Base-by-base conservation (phyloP, 129 eudicot species). In the Glebionis coronaria region DNA sequence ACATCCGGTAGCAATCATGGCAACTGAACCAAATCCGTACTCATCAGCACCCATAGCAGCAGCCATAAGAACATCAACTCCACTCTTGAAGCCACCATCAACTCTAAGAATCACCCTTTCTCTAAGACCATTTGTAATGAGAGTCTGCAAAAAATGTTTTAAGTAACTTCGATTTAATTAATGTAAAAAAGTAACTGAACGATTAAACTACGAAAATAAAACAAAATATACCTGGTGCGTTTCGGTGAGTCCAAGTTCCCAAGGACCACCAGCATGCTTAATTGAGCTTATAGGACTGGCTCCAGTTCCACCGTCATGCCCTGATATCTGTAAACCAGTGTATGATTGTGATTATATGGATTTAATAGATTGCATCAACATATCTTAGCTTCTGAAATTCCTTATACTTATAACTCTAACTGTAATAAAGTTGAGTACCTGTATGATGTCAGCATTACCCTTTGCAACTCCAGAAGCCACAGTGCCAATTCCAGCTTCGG, bases 1-100 rank as follows among this genome's bases (percentile, higher is more conserved):
- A 67, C 99, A 94, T 25, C 99, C 99, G 14, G 99, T 94, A 64
- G 99, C 99, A 79, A 94, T 94, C 99, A 94, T 94, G 2, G 99
- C 99, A 65, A 94, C 65, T 11, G 99, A 94, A 78, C 99, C 99
- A 69, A 94, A 94, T 58, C 99, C 99, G 56, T 89, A 94, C 65
- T 94, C 99, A 82, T 94, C 99, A 57, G 99, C 99, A 80, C 99
- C 99, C 99, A 94, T 87, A 70, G 88, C 84, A 77, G 99, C 97
- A 70, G 95, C 99, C 97, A 94, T 94, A 27, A 94, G 70, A 61
- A 94, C 99, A 81, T 94, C 99, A 66, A 94, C 83, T 70, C 99
- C 99, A 78, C 99, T 94, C 81, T 90, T 94, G 75, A 94, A 89
- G 14, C 99, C 99, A 44, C 99, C 99, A 72, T 94, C 99, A 55